Base-by-base conservation (phyloP, 257 asterid genomes). In the Plantago ovata region DNA sequence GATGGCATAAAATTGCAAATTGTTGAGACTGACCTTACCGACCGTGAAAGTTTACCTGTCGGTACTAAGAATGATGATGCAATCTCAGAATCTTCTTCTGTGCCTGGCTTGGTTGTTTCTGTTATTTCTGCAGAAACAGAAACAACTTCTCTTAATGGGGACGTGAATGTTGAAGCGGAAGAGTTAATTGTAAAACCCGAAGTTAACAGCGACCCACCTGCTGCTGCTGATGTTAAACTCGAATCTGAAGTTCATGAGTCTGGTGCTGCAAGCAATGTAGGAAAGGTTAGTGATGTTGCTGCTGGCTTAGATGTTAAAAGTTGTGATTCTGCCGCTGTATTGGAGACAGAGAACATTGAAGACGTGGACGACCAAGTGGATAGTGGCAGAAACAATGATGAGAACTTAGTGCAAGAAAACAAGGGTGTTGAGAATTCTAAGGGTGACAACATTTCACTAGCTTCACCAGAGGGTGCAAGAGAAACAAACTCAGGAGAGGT, bases 401-500 rank as follows among this genome's bases (percentile, higher is more conserved):
- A 58, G 53, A 69, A 58, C 45, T 40, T 54, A 53, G 19, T 56
- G 52, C 68, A 46, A 48, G 77, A 75, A 68, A 59, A 63, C 13
- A 69, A 56, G 52, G 72, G 62, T 49, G 43, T 48, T 62, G 80
- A 63, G 71, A 65, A 67, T 57, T 69, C 79, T 65, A 67, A 7
- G n/a, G 58, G 57, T 53, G 70, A 54, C 38, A 62, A 56, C 53
- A 50, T 58, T 45, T 63, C 77, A 18, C 58, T 44, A 46, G 63
- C 74, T 68, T 66, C 76, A 70, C 46, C 72, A 21, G 93, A 67
- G 63, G 72, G 53, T 73, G 80, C 88, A 67, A 53, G 61, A 66
- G 70, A 61, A 53, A 46, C 38, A 19, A 56, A 60, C 48, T 67
- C 68, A 43, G 70, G 48, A 55, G 73, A 68, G 53, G 83, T 67